Conservation (phyloP, 2,329 filamentous ascomycete genomes). For the Epichloe typhina region DNA sequence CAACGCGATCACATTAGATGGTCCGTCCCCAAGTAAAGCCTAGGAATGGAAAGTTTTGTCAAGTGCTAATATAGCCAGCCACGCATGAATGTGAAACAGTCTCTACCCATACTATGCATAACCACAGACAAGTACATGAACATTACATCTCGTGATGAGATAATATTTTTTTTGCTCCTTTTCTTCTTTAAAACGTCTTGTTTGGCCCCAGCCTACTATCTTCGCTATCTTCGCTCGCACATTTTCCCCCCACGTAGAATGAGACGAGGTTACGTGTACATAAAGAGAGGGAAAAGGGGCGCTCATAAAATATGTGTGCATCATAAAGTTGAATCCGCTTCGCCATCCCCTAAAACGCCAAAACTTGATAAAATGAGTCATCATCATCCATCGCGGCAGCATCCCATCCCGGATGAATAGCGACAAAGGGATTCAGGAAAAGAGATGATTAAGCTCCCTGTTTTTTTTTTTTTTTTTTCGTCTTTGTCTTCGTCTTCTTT, state of each 20-base stretch:
- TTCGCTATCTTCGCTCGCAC: too few species aligned
- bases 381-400: background rate
- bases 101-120: too few species aligned
- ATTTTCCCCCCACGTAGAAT: background rate
- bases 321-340: conserved; percentile 4
- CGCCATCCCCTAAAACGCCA: conserved; percentile 19
- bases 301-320: background rate
- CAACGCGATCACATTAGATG: too few species aligned
- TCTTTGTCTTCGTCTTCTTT: background rate
- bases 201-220: too few species aligned
- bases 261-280: background rate
- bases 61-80: too few species aligned
- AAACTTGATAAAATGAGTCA: conserved; percentile 6
- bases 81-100: too few species aligned
- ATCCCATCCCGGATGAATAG: background rate
- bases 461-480: background rate
- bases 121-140: too few species aligned
- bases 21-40: too few species aligned
- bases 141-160: too few species aligned
- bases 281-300: background rate
- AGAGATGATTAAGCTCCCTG: background rate
- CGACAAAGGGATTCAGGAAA: background rate
- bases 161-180: too few species aligned
- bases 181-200: too few species aligned
- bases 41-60: too few species aligned